Base-by-base conservation (phyloP, 176 grass and related monocot species). In the Eleusine indica region DNA sequence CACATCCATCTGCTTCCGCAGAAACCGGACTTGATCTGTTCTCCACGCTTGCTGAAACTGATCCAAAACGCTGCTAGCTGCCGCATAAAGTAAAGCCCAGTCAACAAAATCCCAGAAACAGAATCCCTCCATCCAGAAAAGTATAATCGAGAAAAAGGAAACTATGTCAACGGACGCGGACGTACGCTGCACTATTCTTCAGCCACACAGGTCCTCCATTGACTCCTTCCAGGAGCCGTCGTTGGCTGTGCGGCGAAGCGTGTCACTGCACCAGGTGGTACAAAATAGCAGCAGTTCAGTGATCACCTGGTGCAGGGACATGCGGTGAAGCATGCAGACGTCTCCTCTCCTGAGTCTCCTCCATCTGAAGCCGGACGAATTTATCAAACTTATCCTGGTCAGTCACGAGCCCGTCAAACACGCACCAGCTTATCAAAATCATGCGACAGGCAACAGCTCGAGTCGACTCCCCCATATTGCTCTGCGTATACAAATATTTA, bases 331-430 rank as follows among this genome's bases (percentile, higher is more conserved):
- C 69, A 28, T 52, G 56, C 32, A 35, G 32, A 35, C 32, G 66
- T 35, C 68, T 7, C 19, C 75, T 72, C 47, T 29, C 66, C 17
- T 2, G 32, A 35, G 32, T 35, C 32, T 35, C 32, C 32, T 29
- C 30, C 35, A 19, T 56, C 48, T 14, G n/a, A 52, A 4, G 49
- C 29, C 19, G 4, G 19, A 18, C 38, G 15, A 47, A 56, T 49
- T 51, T 63, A 78, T 78, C 74, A 61, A 77, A 2, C 64, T 84
- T 70, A 85, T 71, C 51, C 66, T 68, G 70, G 37, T 1, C 71
- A 19, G 22, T 52, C 62, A 42, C 32, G 47, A 67, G 46, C 46
- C 43, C 21, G 46, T 29, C 44, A 66, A 9, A 16, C 47, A 51
- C 18, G n/a, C 41, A 28, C 68, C 9, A 8, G 9, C 8, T 10